Conservation (phyloP, 2,329 filamentous ascomycete genomes). For the Tympanopsis confertula region DNA sequence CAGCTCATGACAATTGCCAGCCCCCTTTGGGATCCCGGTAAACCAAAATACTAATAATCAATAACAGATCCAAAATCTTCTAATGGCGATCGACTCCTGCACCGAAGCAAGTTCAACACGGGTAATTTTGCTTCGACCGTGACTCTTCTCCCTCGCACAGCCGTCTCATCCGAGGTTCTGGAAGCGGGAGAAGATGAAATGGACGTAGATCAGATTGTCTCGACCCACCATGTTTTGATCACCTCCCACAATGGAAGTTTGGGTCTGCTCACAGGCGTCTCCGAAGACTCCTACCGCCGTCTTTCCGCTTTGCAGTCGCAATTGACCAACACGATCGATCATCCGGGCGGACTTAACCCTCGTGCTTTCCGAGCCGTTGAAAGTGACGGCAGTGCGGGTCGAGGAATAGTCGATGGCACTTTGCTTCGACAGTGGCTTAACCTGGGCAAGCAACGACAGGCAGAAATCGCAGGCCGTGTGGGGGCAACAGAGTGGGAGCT, state of each 20-base stretch:
- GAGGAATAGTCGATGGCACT: neutral
- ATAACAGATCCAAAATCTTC: conserved; percentile 49
- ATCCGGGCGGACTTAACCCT: conserved; percentile 48
- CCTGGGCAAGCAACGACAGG: neutral
- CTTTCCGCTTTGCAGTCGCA: conserved; percentile 48
- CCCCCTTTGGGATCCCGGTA: conserved; percentile 2
- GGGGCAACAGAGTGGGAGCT: neutral
- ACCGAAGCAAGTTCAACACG: conserved; percentile 52
- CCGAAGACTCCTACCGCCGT: conserved; percentile 47
- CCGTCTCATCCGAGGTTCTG: conserved; percentile 23
- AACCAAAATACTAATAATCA: conserved; percentile 4
- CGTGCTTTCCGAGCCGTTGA: conserved; percentile 40
- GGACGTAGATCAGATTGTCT: conserved; percentile 20
- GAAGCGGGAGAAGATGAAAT: conserved; percentile 8
- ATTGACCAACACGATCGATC: conserved; percentile 43
- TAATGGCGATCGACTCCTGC: conserved; percentile 47
- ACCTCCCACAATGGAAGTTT: conserved; percentile 43
- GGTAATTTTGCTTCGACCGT: conserved; percentile 43
- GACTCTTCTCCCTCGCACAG: conserved; percentile 41
- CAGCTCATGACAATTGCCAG: conserved; percentile 3
- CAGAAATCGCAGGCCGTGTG: neutral
- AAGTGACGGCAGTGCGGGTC: neutral
- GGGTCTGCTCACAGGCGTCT: conserved; percentile 44
- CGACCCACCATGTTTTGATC: conserved; percentile 27
- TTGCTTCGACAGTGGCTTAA: neutral